A percentile compares a stretch with the other conserved stretches of the same genome.
Evolutionary conservation across 257 asterid species (phyloP).

Genomic region (Primulina huaijiensis): DNA sequence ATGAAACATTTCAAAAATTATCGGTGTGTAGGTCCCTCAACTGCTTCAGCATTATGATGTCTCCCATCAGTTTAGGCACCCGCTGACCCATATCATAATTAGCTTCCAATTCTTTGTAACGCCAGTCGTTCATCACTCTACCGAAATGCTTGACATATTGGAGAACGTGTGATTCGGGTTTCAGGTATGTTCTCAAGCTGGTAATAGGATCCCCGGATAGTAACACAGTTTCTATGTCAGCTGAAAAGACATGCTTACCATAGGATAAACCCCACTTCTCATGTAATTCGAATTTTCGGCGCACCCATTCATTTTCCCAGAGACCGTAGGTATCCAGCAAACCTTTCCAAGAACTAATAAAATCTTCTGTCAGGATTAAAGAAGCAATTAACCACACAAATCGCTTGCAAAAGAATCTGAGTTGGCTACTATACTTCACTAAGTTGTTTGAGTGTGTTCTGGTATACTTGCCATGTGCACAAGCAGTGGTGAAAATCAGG

Average conservation of each 20-base stretch:
- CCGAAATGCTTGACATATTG: conserved; percentile 55
- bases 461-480: conserved; percentile 51
- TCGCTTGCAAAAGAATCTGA: conserved; percentile 46
- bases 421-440: conserved; percentile 29
- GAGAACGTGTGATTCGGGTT: conserved; percentile 40
- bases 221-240: conserved; percentile 39
- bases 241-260: conserved; percentile 42
- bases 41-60: conserved; percentile 52
- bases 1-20: conserved; percentile 41
- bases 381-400: conserved; percentile 41
- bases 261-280: conserved; percentile 57
- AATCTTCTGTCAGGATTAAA: conserved; percentile 44
- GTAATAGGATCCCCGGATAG: conserved; percentile 39
- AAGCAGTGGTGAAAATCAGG: conserved; percentile 41
- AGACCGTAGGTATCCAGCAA: conserved; percentile 46
- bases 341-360: conserved; percentile 46
- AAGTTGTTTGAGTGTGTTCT: conserved; percentile 37
- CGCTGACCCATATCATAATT: conserved; percentile 57
- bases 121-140: conserved; percentile 51
- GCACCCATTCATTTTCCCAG: conserved; percentile 53
- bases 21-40: conserved; percentile 53
- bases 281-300: conserved; percentile 40
- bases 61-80: conserved; percentile 52
- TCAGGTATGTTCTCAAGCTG: conserved; percentile 42
- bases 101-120: conserved; percentile 58